These are phyloP conservation scores for Oxytropis ochrocephala DNA, from an alignment of 306 rosid species.

Conservation along the genomic window DNA sequence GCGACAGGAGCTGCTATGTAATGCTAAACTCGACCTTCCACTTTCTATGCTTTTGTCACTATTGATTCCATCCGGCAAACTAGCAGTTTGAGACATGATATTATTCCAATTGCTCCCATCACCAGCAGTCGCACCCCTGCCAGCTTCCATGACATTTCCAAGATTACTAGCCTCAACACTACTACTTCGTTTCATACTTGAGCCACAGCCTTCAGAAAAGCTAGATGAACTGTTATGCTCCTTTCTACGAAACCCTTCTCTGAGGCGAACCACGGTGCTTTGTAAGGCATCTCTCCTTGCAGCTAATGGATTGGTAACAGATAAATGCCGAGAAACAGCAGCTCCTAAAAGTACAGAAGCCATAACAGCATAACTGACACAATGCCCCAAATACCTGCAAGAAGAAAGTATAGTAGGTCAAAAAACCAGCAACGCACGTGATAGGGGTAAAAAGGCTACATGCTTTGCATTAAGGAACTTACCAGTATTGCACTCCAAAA, in stretches of 20 bases:
- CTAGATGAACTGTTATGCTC: slow-evolving; percentile 96
- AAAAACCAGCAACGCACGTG: slow-evolving; percentile 23
- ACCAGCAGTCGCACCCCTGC: slow-evolving; percentile 48
- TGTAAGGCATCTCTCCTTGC: slow-evolving; percentile 99
- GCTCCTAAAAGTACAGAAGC: slow-evolving; percentile 92
- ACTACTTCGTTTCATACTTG: slow-evolving; percentile 97
- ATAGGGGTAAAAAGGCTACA: not conserved
- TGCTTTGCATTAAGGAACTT: slow-evolving; percentile 27
- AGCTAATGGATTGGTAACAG: slow-evolving; percentile 80
- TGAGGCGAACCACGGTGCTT: slow-evolving; percentile 91
- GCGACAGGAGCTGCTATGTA: slow-evolving; percentile 92
- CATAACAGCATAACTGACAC: slow-evolving; percentile 96
- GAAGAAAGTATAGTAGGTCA: slow-evolving; percentile 15
- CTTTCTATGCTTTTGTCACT: slow-evolving; percentile 98
- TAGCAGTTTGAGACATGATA: slow-evolving; percentile 51
- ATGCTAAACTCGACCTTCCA: slow-evolving; percentile 94
- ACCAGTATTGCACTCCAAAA: slow-evolving; percentile 98
- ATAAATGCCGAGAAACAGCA: slow-evolving; percentile 93
- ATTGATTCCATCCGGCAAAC: slow-evolving; percentile 80
- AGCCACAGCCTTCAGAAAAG: slow-evolving; percentile 98
- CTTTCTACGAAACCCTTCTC: slow-evolving; percentile 94
- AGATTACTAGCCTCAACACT: slow-evolving; percentile 88
- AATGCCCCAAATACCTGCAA: slow-evolving; percentile 93
- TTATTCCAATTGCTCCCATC: slow-evolving; percentile 83
- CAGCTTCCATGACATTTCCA: slow-evolving; percentile 65